phyloP scores from a whole-genome alignment of 768 basidiomycete species.

The Agaricus sinodeliciosus region DNA sequence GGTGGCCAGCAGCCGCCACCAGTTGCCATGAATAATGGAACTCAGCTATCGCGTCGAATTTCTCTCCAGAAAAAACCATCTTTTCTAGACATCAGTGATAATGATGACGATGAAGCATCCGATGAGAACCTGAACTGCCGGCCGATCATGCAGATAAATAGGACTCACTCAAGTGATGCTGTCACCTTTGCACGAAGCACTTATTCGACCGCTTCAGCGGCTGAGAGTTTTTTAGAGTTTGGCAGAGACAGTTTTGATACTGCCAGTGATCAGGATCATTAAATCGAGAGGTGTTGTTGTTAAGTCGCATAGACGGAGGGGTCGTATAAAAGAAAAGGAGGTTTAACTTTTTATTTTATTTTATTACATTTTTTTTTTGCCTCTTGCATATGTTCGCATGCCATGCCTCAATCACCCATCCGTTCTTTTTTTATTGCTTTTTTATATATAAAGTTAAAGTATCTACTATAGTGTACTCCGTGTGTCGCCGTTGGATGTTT shows the following conservation, averaged over 20 bases:
- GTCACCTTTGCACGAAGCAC: not conserved
- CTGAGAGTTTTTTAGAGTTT: conserved; percentile 45
- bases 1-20: conserved; percentile 24
- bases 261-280: conserved; percentile 22
- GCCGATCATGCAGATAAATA: conserved; percentile 12
- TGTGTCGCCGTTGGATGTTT: too few relatives aligned
- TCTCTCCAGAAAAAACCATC: conserved; percentile 64
- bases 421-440: not conserved
- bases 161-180: conserved; percentile 1
- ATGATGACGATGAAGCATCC: conserved; percentile 26
- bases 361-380: not conserved
- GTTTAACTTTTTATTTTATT: conserved; percentile 3
- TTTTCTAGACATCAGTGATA: conserved; percentile 64
- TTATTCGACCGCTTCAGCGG: not conserved
- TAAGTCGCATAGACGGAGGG: not conserved
- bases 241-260: conserved; percentile 48
- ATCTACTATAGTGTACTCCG: too few relatives aligned
- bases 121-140: conserved; percentile 11
- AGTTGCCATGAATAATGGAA: conserved; percentile 20
- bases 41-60: conserved; percentile 32
- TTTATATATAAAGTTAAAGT: too few relatives aligned
- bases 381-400: not conserved
- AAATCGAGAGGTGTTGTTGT: not conserved
- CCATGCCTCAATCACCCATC: not conserved
- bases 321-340: not conserved